Evolutionary conservation across 2,329 filamentous ascomycete species (phyloP), one percentile per base, ranked within the genome.

Genomic region (Blastomyces parvus): DNA sequence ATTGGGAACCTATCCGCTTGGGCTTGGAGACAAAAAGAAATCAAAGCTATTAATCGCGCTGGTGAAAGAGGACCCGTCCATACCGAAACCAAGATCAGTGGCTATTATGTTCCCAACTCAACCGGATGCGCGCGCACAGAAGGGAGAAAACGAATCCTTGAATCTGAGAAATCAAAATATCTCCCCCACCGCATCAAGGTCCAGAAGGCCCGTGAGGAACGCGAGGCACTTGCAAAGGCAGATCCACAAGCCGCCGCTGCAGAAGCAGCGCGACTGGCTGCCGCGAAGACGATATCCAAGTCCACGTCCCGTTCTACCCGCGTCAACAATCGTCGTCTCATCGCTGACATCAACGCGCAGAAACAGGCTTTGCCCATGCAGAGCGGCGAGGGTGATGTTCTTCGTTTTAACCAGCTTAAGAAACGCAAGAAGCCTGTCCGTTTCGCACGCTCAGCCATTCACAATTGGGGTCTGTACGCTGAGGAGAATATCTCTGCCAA

Each of bases 381-480:
- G 25, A 88, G 88, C 61, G 82, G 82, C 19, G 92, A 96, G 68
- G 90, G 91, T 62, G 93, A 97, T 70, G 91, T 94, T 38, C 85
- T 99, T 71, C 89, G 93, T 64, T 99, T 99, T 83, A 99, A 99
- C 77, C 94, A 97, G 79, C 86, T 99, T 64, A 97, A 97, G 83
- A 99, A 97, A 79, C 89, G 94, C 66, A 99, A 97, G 86, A 99
- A 99, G 82, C 92, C 93, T 1, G 94, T 99, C 74, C 94, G 95
- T 74, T 99, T 99, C 77, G 94, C 93, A 63, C 86, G 94, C 55
- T 99, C 94, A 61, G 94, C 94, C 56, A 99, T 99, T 70, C 94
- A 99, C 78, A 97, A 97, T 71, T 99, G 94, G 94, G 94, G 94
- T 36, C 80, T 99, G 36, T 99, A 99, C 73, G 92, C 94, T 3